Evolutionary conservation across 1,284 basidiomycete species (phyloP), one percentile per base, ranked within the genome.

Genomic region (Xerocomus amazonicus): DNA sequence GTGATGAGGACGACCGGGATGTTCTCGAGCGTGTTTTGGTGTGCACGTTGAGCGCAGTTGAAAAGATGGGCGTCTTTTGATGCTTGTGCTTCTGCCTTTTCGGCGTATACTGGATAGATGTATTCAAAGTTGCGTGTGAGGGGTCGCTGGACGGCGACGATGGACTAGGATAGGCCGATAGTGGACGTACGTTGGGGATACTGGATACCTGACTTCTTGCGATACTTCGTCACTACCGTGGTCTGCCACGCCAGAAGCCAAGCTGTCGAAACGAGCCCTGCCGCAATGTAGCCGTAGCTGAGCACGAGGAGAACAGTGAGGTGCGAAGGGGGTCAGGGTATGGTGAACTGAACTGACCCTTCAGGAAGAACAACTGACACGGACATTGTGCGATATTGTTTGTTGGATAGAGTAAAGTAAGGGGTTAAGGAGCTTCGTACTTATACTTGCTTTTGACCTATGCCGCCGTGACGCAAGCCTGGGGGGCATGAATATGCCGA

Each of bases 21-120:
- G 35, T 50, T 57, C 49, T 75, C 73, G 26, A 75, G 56, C 1
- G 71, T 73, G 59, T 75, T 76, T 46, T 68, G 69, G 53, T 71
- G 72, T n/a, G 68, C 63, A 56, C 70, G 68, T 50, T 73, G 70
- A 14, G 63, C 67, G 49, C 70, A 72, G 53, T 72, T 72, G 57
- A 69, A 72, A 35, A 60, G 53, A 9, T 59, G 48, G 0, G 70
- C 68, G 0, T 57, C 61, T 27, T 38, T 52, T 6, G 64, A 67
- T 23, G 57, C 58, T 14, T 64, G 63, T 3, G 62, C 67, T 45
- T 72, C 64, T 6, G 65, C 65, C 50, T 68, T 67, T 19, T 72
- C 71, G 31, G 73, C 73, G 50, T 76, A 76, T 12, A 67, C 69
- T 70, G 39, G 9, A n/a, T 10, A 36, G 4, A 36, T 16, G 7